Base-by-base conservation (phyloP, 2,329 filamentous ascomycete genomes). In the Mariannaea sp. region DNA sequence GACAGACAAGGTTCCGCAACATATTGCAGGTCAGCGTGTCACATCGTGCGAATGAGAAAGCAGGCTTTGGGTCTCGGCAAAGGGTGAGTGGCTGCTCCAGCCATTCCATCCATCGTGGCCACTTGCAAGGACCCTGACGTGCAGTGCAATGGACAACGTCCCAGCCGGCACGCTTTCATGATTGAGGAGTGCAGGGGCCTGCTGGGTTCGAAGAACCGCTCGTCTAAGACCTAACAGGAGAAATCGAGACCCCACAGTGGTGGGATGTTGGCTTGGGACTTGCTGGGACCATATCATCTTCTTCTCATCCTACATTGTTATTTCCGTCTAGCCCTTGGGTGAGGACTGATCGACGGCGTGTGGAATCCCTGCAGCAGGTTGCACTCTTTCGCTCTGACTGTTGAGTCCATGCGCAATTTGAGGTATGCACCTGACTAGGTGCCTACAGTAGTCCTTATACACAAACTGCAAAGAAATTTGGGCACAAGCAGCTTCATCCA, bases 311-410 rank as follows among this genome's bases (percentile, higher is more conserved):
- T n/a, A n/a, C n/a, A n/a, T n/a, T 59, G 61, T 55, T 57, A 58
- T 59, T 57, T 48, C 56, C 50, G 52, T 61, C 46, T 24, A 5
- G 22, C 8, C 22, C 47, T 59, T 49, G 50, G 63, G 60, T 60
- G 59, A 65, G 22, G 56, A 59, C 49, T 65, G 55, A 64, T 65
- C 55, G 55, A 57, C 57, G 47, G 53, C 40, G 36, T 41, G 51
- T 22, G 43, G 40, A 56, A 64, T 62, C 60, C 60, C 51, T 62
- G 58, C 46, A 53, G 44, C 26, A 30, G 50, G 58, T 58, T 53
- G 58, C 46, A 56, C 58, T 20, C 55, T 55, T 59, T 26, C 19
- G 43, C 27, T 29, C 19, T 32, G 22, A 17, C 26, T 36, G 22
- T 39, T 24, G 12, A 24, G 22, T 24, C 8, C 22, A n/a, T n/a